A percentile compares a stretch with the other conserved stretches of the same genome.
These are phyloP conservation scores for Populus ilicifolia DNA, from an alignment of 345 rosid genomes.

Conservation along the genomic window DNA sequence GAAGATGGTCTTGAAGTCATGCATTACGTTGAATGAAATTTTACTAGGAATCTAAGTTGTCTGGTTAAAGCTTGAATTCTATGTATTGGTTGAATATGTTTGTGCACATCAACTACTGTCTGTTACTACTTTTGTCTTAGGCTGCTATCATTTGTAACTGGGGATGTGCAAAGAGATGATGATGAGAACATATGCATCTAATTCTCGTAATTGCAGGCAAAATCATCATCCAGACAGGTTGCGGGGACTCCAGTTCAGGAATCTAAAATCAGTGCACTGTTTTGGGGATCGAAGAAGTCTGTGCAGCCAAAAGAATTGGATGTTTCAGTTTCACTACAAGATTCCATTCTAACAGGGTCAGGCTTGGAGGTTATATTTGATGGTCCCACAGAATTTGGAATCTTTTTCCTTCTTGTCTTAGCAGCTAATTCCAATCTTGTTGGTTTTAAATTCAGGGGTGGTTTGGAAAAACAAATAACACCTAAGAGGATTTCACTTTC, in stretches of 20 bases:
- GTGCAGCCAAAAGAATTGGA: slow-evolving; percentile 42
- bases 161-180: no score
- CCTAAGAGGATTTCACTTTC: slow-evolving; percentile 49
- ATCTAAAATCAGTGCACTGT: slow-evolving; percentile 48
- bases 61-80: not conserved
- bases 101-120: no score
- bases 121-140: not conserved
- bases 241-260: slow-evolving; percentile 21
- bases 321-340: slow-evolving; percentile 44
- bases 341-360: slow-evolving; percentile 47
- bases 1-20: no score
- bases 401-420: not conserved
- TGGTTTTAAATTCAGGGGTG: slow-evolving; percentile 39
- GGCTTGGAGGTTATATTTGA: slow-evolving; percentile 45
- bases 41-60: not conserved
- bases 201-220: slow-evolving; percentile 41
- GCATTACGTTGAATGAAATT: no score
- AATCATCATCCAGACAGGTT: slow-evolving; percentile 20
- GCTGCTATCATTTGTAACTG: no score
- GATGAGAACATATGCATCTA: not conserved
- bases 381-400: not conserved
- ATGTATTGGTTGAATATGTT: no score
- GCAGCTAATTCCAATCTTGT: not conserved
- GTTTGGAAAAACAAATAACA: slow-evolving; percentile 12
- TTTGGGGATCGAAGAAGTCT: slow-evolving; percentile 71